Evolutionary conservation across 106 monocot genomes (phyloP).

Genomic region (Xerophyta viscosa): DNA sequence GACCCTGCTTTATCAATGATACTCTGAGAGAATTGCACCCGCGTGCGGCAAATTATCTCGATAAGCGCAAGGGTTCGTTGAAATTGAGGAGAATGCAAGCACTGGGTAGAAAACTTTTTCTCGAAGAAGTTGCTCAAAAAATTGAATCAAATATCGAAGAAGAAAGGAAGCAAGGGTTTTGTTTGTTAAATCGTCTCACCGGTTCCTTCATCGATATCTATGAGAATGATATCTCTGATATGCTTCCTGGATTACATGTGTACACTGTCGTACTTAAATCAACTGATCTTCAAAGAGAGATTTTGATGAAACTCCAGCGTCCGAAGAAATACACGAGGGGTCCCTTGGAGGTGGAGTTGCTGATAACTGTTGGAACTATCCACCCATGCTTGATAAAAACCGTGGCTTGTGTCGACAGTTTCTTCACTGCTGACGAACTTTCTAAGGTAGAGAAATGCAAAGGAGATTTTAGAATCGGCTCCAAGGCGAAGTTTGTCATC

Average conservation of each 20-base stretch:
- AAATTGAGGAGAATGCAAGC: conserved; percentile 27
- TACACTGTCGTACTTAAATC: conserved; percentile 47
- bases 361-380: conserved; percentile 54
- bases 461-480: conserved; percentile 19
- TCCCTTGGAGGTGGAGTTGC: conserved; percentile 44
- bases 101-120: conserved; percentile 50
- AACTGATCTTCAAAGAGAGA: conserved; percentile 34
- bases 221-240: conserved; percentile 25
- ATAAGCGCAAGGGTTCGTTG: no score
- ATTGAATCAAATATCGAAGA: conserved; percentile 39
- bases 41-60: no score
- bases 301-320: conserved; percentile 33
- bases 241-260: conserved; percentile 53
- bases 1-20: conserved; percentile 52
- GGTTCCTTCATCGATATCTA: conserved; percentile 42
- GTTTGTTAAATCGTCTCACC: conserved; percentile 36
- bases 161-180: conserved; percentile 43
- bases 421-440: conserved; percentile 27
- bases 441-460: no score
- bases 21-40: conserved; percentile 26
- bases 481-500: conserved; percentile 58
- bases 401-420: conserved; percentile 26
- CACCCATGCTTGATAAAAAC: conserved; percentile 61
- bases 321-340: no score
- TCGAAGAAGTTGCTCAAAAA: conserved; percentile 51